A percentile compares a stretch with the other conserved stretches of the same genome.
phyloP scores from a whole-genome alignment of 805 yeast species.

The Metahyphopichia silvanorum region DNA sequence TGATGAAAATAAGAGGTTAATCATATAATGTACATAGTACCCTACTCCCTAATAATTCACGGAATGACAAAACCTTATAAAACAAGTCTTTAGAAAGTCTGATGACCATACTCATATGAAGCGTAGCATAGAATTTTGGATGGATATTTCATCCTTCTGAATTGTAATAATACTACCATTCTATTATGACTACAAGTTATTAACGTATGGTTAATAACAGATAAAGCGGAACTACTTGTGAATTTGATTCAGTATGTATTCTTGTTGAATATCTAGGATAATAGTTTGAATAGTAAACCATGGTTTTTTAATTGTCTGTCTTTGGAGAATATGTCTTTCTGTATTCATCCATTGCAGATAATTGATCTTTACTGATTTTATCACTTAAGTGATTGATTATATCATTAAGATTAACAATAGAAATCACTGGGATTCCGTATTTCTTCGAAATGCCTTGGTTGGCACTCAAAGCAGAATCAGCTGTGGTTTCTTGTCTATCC shows the following conservation, averaged over 20 bases:
- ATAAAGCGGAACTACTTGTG: too few relatives aligned
- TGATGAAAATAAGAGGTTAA: constrained; percentile 58
- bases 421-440: constrained; percentile 77
- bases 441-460: constrained; percentile 73
- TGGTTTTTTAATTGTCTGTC: neutral
- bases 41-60: too few relatives aligned
- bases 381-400: constrained; percentile 61
- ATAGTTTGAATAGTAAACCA: neutral
- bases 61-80: too few relatives aligned
- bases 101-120: too few relatives aligned
- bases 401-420: constrained; percentile 75
- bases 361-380: constrained; percentile 56
- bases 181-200: too few relatives aligned
- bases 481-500: constrained; percentile 91
- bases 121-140: too few relatives aligned
- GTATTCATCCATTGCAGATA: constrained; percentile 57
- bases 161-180: too few relatives aligned
- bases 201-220: too few relatives aligned
- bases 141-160: too few relatives aligned
- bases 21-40: neutral
- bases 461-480: constrained; percentile 66
- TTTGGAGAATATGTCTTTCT: constrained; percentile 48
- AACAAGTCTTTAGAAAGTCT: too few relatives aligned
- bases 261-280: too few relatives aligned
- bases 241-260: too few relatives aligned